Percentiles rank a stretch among this genome's conserved stretches.
Evolutionary conservation across 176 grass and related monocot genomes (phyloP).

Genomic region (Panicum miliaceum): DNA sequence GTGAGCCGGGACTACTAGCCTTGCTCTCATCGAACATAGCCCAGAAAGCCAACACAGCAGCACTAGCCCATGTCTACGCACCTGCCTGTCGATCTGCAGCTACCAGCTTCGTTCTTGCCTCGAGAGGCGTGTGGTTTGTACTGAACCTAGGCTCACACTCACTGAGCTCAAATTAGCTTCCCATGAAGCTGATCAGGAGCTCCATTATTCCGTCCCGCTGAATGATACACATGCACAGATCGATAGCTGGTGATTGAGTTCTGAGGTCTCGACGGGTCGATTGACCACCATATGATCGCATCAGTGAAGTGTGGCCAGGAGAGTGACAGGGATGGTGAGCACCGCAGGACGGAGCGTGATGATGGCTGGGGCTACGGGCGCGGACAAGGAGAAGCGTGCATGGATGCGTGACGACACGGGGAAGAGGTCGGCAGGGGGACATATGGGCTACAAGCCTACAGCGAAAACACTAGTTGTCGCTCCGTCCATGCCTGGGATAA

Average conservation of each 20-base stretch:
- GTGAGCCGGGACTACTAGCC: too few relatives aligned
- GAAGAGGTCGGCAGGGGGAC: conserved; percentile 48
- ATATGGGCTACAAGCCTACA: conserved; percentile 25
- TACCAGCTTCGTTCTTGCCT: neutral
- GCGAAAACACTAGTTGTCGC: conserved; percentile 48
- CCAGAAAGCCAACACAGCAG: neutral
- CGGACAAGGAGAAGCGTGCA: conserved; percentile 52
- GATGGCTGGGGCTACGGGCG: conserved; percentile 31
- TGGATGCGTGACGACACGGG: conserved; percentile 46
- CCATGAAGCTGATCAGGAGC: neutral
- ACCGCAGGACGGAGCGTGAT: conserved; percentile 28
- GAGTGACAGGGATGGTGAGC: neutral
- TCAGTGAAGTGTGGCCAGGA: conserved; percentile 17
- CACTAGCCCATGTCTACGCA: too few relatives aligned
- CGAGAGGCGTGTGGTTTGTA: neutral
- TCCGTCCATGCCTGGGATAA: conserved; percentile 33
- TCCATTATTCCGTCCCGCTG: neutral
- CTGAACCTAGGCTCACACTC: neutral
- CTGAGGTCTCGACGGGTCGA: neutral
- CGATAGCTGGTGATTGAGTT: neutral
- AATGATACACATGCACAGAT: neutral
- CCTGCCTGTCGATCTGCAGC: neutral
- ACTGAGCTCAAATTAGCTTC: neutral
- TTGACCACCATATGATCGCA: neutral
- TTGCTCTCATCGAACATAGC: neutral